Evolutionary conservation across 306 rosid species (phyloP).

Genomic region (Styphnolobium japonicum): DNA sequence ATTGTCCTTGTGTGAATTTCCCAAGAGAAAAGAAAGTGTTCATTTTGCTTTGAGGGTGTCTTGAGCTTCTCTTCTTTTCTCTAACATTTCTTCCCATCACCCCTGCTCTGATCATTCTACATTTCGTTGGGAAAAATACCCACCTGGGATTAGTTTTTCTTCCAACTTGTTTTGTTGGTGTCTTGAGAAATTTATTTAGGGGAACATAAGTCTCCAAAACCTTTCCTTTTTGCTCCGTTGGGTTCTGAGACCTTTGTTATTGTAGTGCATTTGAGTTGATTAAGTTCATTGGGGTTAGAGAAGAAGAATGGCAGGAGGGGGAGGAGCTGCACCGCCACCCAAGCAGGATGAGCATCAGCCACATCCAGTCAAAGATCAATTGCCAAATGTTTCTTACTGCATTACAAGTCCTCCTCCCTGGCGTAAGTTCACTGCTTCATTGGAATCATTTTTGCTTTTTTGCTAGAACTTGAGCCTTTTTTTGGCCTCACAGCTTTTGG

Average conservation of each 20-base stretch:
- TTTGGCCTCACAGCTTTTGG: background rate
- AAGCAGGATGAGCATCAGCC: slow-evolving; percentile 91
- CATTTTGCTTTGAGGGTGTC: slow-evolving; percentile 11
- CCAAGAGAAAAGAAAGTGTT: slow-evolving; percentile 11
- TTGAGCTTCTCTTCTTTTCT: background rate
- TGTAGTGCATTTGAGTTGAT: background rate
- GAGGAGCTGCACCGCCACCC: slow-evolving; percentile 73
- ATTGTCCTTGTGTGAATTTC: slow-evolving; percentile 18
- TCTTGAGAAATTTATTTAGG: slow-evolving; percentile 21
- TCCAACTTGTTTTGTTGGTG: slow-evolving; percentile 20
- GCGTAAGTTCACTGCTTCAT: slow-evolving; percentile 61
- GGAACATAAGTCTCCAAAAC: background rate
- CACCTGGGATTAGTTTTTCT: background rate
- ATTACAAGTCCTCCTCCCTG: slow-evolving; percentile 99
- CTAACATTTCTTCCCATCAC: background rate
- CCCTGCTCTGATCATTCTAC: background rate
- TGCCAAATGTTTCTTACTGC: slow-evolving; percentile 84
- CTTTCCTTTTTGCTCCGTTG: background rate
- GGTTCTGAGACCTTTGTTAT: slow-evolving; percentile 16
- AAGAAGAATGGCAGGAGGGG: slow-evolving; percentile 61
- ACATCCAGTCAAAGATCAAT: slow-evolving; percentile 85
- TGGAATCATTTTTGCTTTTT: background rate
- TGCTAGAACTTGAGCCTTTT: background rate
- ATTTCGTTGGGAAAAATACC: background rate
- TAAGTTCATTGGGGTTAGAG: background rate